A percentile compares a stretch with the other conserved stretches of the same genome.
Evolutionary conservation across 2,329 filamentous ascomycete species (phyloP).

Genomic region (Paraconiothyrium brasiliense): DNA sequence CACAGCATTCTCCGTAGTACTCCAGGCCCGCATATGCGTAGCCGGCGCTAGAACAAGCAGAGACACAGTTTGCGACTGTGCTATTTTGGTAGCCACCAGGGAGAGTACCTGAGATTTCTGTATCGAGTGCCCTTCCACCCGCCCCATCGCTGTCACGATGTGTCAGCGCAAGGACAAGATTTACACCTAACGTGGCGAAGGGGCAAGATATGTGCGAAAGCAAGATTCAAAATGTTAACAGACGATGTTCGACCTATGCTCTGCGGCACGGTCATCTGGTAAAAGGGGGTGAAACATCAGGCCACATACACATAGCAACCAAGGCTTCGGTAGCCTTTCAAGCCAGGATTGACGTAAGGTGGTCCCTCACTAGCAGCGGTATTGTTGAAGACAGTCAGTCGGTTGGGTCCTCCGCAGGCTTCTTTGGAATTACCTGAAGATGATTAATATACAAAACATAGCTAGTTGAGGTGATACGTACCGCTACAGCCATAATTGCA

Average conservation of each 20-base stretch:
- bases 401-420: slow-evolving; percentile 26
- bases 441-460: neutral
- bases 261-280: neutral
- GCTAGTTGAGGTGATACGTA: slow-evolving; percentile 6
- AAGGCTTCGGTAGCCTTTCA: slow-evolving; percentile 25
- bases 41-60: slow-evolving; percentile 24
- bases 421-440: slow-evolving; percentile 23
- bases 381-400: slow-evolving; percentile 28
- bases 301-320: slow-evolving; percentile 30
- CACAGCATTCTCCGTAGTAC: slow-evolving; percentile 32
- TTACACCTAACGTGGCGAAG: neutral
- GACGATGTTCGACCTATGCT: neutral
- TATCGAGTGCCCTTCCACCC: slow-evolving; percentile 5
- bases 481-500: slow-evolving; percentile 25
- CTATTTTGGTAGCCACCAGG: slow-evolving; percentile 13
- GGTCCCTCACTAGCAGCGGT: slow-evolving; percentile 4
- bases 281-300: neutral
- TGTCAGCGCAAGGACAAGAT: neutral
- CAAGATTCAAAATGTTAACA: neutral
- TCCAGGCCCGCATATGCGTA: slow-evolving; percentile 33
- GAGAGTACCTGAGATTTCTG: neutral
- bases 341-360: slow-evolving; percentile 19
- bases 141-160: neutral
- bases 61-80: slow-evolving; percentile 29
- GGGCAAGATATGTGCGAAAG: neutral